A percentile compares a stretch with the other conserved stretches of the same genome.
Conservation (phyloP, 805 yeast species). For the Kodamaea lidongshanica region DNA sequence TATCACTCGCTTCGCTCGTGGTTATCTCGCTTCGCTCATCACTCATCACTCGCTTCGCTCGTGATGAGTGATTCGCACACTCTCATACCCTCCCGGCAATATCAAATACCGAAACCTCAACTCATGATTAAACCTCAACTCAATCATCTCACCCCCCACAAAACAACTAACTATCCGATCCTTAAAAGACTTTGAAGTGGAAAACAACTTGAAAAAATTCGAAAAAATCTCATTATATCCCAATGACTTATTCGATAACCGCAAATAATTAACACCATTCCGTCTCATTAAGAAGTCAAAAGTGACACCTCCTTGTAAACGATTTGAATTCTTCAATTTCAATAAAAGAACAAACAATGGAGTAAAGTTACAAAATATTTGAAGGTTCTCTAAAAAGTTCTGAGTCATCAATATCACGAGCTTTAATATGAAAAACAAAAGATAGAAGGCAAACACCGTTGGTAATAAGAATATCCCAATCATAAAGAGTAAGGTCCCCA, state of each 20-base stretch:
- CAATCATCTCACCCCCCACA: conserved; percentile 22
- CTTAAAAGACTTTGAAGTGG: conserved; percentile 23
- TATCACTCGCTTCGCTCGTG: too few species aligned
- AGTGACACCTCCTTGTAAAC: conserved; percentile 49
- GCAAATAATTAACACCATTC: conserved; percentile 20
- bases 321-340: conserved; percentile 69
- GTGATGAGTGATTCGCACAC: too few species aligned
- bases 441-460: conserved; percentile 79
- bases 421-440: conserved; percentile 60
- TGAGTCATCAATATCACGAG: conserved; percentile 43
- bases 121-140: conserved; percentile 19
- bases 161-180: conserved; percentile 18
- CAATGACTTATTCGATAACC: conserved; percentile 33
- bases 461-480: conserved; percentile 75
- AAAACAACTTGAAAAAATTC: conserved; percentile 26
- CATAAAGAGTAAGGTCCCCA: conserved; percentile 86
- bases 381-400: conserved; percentile 50
- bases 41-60: too few species aligned
- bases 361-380: conserved; percentile 70
- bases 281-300: conserved; percentile 19
- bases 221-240: conserved; percentile 29
- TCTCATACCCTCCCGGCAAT: conserved; percentile 28
- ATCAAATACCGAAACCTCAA: conserved; percentile 30
- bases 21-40: too few species aligned
- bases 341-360: conserved; percentile 81